These are phyloP conservation scores for Kodamaea kaohsiungensis DNA, from an alignment of 805 yeast species.

Conservation along the genomic window DNA sequence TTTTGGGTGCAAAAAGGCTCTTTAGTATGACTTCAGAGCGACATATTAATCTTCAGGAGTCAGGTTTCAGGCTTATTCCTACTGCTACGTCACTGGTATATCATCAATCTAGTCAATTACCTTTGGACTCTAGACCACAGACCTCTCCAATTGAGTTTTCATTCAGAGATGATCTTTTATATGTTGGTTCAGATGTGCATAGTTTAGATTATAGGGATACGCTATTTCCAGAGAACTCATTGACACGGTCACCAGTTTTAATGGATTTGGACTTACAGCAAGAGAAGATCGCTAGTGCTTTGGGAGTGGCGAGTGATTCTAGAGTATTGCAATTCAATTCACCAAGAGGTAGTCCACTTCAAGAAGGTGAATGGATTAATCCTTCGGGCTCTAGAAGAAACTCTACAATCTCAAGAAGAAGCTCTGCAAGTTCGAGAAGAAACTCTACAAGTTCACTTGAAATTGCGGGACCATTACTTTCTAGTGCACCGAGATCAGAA, in stretches of 20 bases:
- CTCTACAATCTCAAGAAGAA: neutral
- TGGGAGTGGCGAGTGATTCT: constrained; percentile 42
- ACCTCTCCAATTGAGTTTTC: constrained; percentile 12
- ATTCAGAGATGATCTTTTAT: constrained; percentile 20
- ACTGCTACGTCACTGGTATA: constrained; percentile 14
- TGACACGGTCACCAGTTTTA: neutral
- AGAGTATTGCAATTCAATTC: constrained; percentile 37
- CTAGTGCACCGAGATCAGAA: constrained; percentile 13
- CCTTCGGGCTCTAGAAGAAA: constrained; percentile 4
- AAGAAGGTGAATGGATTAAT: neutral
- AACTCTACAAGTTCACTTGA: constrained; percentile 9
- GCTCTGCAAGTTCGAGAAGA: neutral
- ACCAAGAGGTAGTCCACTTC: constrained; percentile 22
- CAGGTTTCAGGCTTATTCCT: constrained; percentile 19
- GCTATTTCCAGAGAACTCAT: neutral
- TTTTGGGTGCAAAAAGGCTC: neutral
- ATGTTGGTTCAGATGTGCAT: constrained; percentile 10
- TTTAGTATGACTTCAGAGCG: neutral
- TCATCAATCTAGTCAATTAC: neutral
- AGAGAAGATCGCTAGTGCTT: constrained; percentile 49
- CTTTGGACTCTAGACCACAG: neutral
- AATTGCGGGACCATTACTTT: constrained; percentile 18
- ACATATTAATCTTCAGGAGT: constrained; percentile 5
- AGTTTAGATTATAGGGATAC: neutral
- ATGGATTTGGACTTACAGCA: constrained; percentile 22